Evolutionary conservation across 495 filamentous ascomycete species (phyloP).

Genomic region (Hypoxylon perforatum): DNA sequence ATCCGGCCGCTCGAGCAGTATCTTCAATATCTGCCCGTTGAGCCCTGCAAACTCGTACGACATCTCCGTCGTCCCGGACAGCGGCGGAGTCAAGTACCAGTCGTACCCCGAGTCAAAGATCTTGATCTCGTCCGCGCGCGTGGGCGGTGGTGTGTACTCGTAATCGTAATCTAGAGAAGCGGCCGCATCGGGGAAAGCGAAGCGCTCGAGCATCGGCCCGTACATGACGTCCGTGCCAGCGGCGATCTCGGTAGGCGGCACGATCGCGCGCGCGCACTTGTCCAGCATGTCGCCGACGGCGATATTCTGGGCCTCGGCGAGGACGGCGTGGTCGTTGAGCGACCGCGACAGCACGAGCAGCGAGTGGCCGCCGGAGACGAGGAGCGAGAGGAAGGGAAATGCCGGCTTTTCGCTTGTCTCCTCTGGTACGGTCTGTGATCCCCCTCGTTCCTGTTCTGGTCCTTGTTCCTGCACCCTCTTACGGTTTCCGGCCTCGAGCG

Average conservation of each 20-base stretch:
- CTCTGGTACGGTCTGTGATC: not conserved
- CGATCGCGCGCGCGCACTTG: conserved; percentile 79
- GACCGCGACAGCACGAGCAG: conserved; percentile 78
- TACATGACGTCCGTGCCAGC: conserved; percentile 71
- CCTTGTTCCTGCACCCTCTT: not conserved
- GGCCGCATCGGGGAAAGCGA: conserved; percentile 72
- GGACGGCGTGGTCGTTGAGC: conserved; percentile 71
- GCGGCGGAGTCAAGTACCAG: conserved; percentile 52
- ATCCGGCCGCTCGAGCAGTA: conserved; percentile 41
- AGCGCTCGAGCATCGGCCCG: conserved; percentile 77
- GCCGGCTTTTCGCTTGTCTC: conserved; percentile 48
- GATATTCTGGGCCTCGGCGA: conserved; percentile 77
- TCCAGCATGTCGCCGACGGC: conserved; percentile 89
- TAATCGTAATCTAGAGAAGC: conserved; percentile 50
- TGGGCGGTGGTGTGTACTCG: conserved; percentile 65
- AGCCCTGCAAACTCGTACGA: conserved; percentile 55
- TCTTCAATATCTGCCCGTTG: conserved; percentile 41
- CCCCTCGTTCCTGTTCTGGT: not conserved
- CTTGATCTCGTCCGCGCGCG: conserved; percentile 64
- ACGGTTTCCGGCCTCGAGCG: conserved; percentile 67
- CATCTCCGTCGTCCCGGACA: conserved; percentile 38
- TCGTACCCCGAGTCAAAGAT: conserved; percentile 32
- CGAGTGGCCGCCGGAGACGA: conserved; percentile 95
- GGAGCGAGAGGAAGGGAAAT: conserved; percentile 88
- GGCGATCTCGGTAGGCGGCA: conserved; percentile 65